Percentiles rank a stretch among this genome's conserved stretches.
Conservation (phyloP, 495 filamentous ascomycete species). For the Penicillium soppii region DNA sequence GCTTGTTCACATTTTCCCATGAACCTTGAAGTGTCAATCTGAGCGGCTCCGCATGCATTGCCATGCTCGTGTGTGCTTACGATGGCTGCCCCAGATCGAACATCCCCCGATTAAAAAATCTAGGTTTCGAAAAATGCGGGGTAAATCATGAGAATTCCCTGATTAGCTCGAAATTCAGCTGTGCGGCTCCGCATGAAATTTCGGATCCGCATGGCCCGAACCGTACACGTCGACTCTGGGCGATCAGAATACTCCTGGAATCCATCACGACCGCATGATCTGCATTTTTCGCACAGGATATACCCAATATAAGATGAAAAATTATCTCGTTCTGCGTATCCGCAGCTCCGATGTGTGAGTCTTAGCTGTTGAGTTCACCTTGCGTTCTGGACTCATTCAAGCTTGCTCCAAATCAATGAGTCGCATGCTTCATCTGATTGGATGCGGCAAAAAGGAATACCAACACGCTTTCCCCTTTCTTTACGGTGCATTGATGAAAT, state of each 20-base stretch:
- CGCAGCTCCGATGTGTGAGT: not conserved
- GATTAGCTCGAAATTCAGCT: not conserved
- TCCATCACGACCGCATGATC: not conserved
- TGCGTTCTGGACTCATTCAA: not conserved
- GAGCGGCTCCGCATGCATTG: constrained; percentile 8
- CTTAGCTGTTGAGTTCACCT: not conserved
- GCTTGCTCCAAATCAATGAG: not conserved
- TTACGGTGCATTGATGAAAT: not conserved
- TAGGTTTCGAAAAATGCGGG: not conserved
- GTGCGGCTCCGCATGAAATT: constrained; percentile 11
- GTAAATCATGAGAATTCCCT: not conserved
- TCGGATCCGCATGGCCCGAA: constrained; percentile 2
- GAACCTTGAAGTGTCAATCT: not conserved
- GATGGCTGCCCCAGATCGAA: not conserved
- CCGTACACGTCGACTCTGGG: not conserved
- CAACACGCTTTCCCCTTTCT: not conserved
- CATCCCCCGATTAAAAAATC: not conserved
- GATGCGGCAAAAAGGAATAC: not conserved
- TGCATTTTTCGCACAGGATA: not conserved
- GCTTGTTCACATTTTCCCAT: not conserved
- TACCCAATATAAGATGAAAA: not conserved
- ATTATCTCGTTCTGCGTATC: not conserved
- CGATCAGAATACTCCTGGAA: no score
- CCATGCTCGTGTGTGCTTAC: not conserved
- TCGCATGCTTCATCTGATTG: not conserved